Evolutionary conservation across 2,329 filamentous ascomycete genomes (phyloP).

Genomic region (Xylariaceae sp.): DNA sequence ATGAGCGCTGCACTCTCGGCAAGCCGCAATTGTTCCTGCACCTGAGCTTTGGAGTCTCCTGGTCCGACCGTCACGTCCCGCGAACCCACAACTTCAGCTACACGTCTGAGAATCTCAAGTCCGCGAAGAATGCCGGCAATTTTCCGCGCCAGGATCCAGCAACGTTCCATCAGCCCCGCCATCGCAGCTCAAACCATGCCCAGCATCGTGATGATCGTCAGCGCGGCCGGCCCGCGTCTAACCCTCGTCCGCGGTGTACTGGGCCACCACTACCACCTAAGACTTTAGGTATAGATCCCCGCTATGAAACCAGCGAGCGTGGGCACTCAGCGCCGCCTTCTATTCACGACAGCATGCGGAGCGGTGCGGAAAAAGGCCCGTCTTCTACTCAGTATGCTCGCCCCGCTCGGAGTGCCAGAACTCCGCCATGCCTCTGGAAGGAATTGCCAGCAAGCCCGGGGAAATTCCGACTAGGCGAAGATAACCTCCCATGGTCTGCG

Average conservation of each 20-base stretch:
- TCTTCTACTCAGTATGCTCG: slow-evolving; percentile 29
- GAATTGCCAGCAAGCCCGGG: slow-evolving; percentile 38
- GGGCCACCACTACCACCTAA: too few relatives aligned
- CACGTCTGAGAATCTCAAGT: slow-evolving; percentile 41
- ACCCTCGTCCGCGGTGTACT: not conserved
- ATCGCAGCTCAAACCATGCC: slow-evolving; percentile 14
- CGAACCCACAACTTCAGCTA: slow-evolving; percentile 44
- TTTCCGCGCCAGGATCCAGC: slow-evolving; percentile 45
- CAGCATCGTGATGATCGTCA: slow-evolving; percentile 19
- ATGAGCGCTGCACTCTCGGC: slow-evolving; percentile 27
- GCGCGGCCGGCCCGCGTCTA: slow-evolving; percentile 13
- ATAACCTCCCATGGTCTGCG: slow-evolving; percentile 43
- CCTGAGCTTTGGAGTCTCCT: slow-evolving; percentile 49
- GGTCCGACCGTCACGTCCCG: slow-evolving; percentile 40
- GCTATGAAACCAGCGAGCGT: slow-evolving; percentile 37
- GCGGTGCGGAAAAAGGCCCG: slow-evolving; percentile 32
- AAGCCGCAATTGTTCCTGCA: slow-evolving; percentile 46
- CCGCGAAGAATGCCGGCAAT: slow-evolving; percentile 35
- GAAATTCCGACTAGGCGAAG: slow-evolving; percentile 43
- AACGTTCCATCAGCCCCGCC: slow-evolving; percentile 25
- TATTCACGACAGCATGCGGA: slow-evolving; percentile 44
- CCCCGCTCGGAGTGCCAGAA: slow-evolving; percentile 17
- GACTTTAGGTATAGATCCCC: slow-evolving; percentile 11
- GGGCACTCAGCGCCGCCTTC: slow-evolving; percentile 47
- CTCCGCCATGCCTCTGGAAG: slow-evolving; percentile 36